Percentiles rank a stretch among this genome's conserved stretches.
Evolutionary conservation across 305 asterid genomes (phyloP).

Genomic region (Salvia sclarea): DNA sequence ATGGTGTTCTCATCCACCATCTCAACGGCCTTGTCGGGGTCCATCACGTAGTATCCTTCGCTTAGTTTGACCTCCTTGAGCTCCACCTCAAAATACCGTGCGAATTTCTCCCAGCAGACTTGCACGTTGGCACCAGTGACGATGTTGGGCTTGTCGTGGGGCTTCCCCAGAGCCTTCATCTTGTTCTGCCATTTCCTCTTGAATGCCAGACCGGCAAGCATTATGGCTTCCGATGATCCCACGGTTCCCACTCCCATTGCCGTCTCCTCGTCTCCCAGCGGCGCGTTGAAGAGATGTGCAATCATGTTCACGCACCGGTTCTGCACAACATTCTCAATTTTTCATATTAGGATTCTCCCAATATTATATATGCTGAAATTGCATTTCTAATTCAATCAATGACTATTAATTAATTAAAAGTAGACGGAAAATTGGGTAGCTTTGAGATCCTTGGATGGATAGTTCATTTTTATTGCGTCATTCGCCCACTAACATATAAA

Average conservation of each 20-base stretch:
- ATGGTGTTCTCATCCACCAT: constrained; percentile 67
- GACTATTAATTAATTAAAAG: too few species aligned
- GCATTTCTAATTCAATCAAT: too few species aligned
- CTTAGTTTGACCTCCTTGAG: constrained; percentile 54
- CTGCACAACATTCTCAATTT: constrained; percentile 20
- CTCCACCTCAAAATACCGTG: constrained; percentile 60
- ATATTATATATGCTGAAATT: too few species aligned
- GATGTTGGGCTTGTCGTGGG: constrained; percentile 54
- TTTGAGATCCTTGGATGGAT: too few species aligned
- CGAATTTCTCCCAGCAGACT: constrained; percentile 73
- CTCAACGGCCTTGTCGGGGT: constrained; percentile 56
- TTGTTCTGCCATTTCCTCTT: constrained; percentile 56
- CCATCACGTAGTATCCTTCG: constrained; percentile 61
- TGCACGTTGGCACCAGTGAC: constrained; percentile 63
- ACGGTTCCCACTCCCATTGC: constrained; percentile 55
- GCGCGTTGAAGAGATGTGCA: constrained; percentile 51
- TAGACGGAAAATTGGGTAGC: too few species aligned
- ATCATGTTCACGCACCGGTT: constrained; percentile 56
- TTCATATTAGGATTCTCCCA: too few species aligned
- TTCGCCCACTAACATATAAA: too few species aligned
- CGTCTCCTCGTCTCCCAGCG: constrained; percentile 36
- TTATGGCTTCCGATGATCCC: constrained; percentile 60
- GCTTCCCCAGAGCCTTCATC: constrained; percentile 43
- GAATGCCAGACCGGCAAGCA: constrained; percentile 58
- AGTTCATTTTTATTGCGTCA: too few species aligned